Conservation (phyloP, 2,329 filamentous ascomycete species). For the Leptosphaerulina australis region DNA sequence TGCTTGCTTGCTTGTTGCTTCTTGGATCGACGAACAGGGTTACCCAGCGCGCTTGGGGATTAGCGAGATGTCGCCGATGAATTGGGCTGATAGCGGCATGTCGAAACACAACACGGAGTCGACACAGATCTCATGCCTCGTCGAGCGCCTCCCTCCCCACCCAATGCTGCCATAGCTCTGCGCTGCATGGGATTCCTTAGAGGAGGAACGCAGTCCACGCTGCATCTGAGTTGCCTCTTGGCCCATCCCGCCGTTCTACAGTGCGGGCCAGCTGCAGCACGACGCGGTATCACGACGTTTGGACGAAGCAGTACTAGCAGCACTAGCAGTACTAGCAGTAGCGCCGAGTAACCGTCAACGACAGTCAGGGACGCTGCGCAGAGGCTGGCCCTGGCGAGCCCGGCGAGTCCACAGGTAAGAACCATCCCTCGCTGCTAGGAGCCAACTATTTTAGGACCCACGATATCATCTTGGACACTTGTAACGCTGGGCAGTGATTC, state of each 20-base stretch:
- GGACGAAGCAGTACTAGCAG: slow-evolving; percentile 20
- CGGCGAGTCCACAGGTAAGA: slow-evolving; percentile 9
- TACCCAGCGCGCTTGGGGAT: slow-evolving; percentile 35
- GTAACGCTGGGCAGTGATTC: slow-evolving; percentile 38
- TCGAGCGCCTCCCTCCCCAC: slow-evolving; percentile 26
- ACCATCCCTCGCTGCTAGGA: slow-evolving; percentile 33
- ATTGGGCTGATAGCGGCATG: slow-evolving; percentile 43
- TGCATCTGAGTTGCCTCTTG: slow-evolving; percentile 5
- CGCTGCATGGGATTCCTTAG: slow-evolving; percentile 8
- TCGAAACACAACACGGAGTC: slow-evolving; percentile 40
- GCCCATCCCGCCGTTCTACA: slow-evolving; percentile 11
- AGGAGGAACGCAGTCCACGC: slow-evolving; percentile 5
- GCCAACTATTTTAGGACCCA: slow-evolving; percentile 44
- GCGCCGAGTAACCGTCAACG: slow-evolving; percentile 34
- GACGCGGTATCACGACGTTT: slow-evolving; percentile 30
- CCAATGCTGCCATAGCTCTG: slow-evolving; percentile 33
- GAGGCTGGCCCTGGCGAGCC: slow-evolving; percentile 13
- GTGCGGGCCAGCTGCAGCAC: slow-evolving; percentile 27
- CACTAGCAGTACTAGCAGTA: slow-evolving; percentile 28
- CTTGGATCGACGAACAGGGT: slow-evolving; percentile 42
- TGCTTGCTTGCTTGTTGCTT: slow-evolving; percentile 34
- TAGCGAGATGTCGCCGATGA: slow-evolving; percentile 44
- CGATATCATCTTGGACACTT: slow-evolving; percentile 28
- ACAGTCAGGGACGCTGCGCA: slow-evolving; percentile 37
- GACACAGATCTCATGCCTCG: slow-evolving; percentile 38